Conservation (phyloP, 805 yeast genomes). For the Starmerella bacillaris region DNA sequence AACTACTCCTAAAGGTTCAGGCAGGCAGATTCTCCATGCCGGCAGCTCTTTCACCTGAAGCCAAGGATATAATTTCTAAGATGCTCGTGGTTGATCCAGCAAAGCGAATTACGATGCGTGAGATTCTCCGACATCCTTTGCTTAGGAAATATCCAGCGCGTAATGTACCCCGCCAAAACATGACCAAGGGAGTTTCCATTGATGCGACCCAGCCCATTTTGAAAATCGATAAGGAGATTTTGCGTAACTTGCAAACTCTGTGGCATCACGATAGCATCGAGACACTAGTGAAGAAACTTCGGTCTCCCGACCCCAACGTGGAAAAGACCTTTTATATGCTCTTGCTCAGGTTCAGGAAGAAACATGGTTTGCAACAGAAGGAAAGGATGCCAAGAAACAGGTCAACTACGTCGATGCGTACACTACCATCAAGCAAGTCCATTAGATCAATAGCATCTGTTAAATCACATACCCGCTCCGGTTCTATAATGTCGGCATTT, state of each 20-base stretch:
- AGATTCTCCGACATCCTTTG: slow-evolving; percentile 65
- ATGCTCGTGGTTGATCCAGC: slow-evolving; percentile 75
- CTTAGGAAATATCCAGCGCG: slow-evolving; percentile 42
- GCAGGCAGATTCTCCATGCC: slow-evolving; percentile 79
- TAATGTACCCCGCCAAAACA: slow-evolving; percentile 14
- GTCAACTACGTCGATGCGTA: slow-evolving; percentile 10
- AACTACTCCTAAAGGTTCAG: slow-evolving; percentile 74
- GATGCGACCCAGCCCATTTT: slow-evolving; percentile 24
- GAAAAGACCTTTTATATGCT: slow-evolving; percentile 71
- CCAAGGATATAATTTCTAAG: slow-evolving; percentile 61
- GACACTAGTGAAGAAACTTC: slow-evolving; percentile 35
- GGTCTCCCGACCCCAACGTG: slow-evolving; percentile 41
- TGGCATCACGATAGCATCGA: slow-evolving; percentile 60
- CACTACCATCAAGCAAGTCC: slow-evolving; percentile 13
- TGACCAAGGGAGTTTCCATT: slow-evolving; percentile 5
- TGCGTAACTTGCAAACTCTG: slow-evolving; percentile 56
- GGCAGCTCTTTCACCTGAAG: slow-evolving; percentile 56
- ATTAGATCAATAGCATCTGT: slow-evolving; percentile 11
- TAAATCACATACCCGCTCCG: slow-evolving; percentile 6
- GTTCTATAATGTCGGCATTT: slow-evolving; percentile 9
- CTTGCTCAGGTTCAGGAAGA: slow-evolving; percentile 53
- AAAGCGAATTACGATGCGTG: slow-evolving; percentile 59
- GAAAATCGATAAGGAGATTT: slow-evolving; percentile 56
- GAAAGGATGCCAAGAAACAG: slow-evolving; percentile 8
- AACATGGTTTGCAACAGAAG: slow-evolving; percentile 27